phyloP scores from a whole-genome alignment of 345 rosid species.

The Salix purpurea region DNA sequence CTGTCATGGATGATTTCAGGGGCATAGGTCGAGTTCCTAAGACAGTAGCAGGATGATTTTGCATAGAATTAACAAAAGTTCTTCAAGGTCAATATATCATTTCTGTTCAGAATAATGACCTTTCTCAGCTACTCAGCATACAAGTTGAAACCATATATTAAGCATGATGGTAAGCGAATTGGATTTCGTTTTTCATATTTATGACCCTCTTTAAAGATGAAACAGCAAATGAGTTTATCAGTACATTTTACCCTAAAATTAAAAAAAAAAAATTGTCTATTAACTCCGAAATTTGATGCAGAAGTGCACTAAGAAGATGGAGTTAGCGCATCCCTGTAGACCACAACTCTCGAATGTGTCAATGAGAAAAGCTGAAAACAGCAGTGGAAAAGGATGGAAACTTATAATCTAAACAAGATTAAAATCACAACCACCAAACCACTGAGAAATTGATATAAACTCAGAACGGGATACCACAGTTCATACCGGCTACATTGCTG shows the following conservation, averaged over 20 bases:
- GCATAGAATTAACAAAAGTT: too few relatives aligned
- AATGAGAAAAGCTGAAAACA: background rate
- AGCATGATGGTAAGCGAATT: background rate
- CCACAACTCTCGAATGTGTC: too few relatives aligned
- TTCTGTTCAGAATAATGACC: too few relatives aligned
- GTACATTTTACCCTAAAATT: background rate
- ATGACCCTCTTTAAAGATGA: background rate
- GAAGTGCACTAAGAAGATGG: background rate
- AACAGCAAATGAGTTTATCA: background rate
- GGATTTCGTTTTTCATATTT: background rate
- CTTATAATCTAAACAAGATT: background rate
- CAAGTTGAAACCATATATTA: background rate
- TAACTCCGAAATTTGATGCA: background rate
- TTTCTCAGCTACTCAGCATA: too few relatives aligned
- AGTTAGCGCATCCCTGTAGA: background rate
- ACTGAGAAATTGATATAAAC: background rate
- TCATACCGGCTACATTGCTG: slow-evolving; percentile 94
- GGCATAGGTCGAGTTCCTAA: too few relatives aligned
- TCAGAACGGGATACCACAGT: background rate
- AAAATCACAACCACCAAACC: background rate
- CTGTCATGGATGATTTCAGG: too few relatives aligned
- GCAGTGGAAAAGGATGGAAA: background rate
- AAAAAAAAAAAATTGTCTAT: background rate
- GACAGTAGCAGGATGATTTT: too few relatives aligned
- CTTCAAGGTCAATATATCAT: too few relatives aligned